Conservation (phyloP, 1,139 yeast species). For the Candida labiduridarum region DNA sequence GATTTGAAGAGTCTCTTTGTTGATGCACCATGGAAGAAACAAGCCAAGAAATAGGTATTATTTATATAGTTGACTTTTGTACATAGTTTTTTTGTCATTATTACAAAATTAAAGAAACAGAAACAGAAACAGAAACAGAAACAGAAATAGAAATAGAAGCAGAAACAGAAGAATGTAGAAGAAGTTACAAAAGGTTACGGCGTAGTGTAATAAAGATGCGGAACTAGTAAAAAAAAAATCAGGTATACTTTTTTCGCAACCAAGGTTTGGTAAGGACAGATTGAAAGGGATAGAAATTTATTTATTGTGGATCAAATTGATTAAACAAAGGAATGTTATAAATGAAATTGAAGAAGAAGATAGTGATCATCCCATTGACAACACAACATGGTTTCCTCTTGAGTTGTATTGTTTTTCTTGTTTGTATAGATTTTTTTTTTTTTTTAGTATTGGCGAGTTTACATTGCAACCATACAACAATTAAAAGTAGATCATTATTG, state of each 20-base stretch:
- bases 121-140: background rate
- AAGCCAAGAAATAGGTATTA: slow-evolving; percentile 1
- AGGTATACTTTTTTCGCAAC: too few species aligned
- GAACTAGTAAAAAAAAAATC: too few species aligned
- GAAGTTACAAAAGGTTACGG: too few species aligned
- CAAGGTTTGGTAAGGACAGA: too few species aligned
- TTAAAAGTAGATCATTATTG: background rate
- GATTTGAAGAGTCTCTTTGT: slow-evolving; percentile 28
- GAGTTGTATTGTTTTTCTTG: too few species aligned
- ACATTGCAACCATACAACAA: background rate
- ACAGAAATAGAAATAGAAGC: background rate
- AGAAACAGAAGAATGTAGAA: background rate
- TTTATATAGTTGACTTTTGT: background rate
- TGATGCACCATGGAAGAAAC: slow-evolving; percentile 35
- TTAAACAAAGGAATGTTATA: background rate
- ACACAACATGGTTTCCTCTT: too few species aligned
- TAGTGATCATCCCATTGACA: too few species aligned
- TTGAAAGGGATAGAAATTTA: too few species aligned
- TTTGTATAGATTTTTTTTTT: too few species aligned
- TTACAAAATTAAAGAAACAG: too few species aligned
- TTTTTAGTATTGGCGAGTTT: background rate
- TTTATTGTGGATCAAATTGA: background rate
- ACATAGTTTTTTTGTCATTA: too few species aligned
- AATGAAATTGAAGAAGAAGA: background rate
- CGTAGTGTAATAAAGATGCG: too few species aligned